Percentiles rank a stretch among this genome's conserved stretches.
phyloP scores from a whole-genome alignment of 2,329 filamentous ascomycete species.

The Colletotrichum coccodes region DNA sequence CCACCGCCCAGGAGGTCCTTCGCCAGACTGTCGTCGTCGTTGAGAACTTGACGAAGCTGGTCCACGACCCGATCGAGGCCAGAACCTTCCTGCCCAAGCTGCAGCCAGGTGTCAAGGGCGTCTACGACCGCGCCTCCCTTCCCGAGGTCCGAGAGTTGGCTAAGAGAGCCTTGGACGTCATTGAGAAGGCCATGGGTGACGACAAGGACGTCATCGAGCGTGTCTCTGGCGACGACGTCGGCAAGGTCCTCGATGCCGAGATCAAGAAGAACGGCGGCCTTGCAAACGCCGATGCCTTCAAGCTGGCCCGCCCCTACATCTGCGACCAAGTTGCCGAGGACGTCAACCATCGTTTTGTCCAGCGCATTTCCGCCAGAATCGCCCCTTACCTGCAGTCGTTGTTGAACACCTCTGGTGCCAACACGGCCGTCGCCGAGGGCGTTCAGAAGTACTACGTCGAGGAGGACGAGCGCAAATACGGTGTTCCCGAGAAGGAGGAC shows the following conservation, averaged over 20 bases:
- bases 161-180: slow-evolving; percentile 82
- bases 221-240: slow-evolving; percentile 77
- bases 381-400: slow-evolving; percentile 81
- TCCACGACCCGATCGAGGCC: slow-evolving; percentile 94
- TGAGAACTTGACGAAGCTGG: slow-evolving; percentile 97
- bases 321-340: slow-evolving; percentile 88
- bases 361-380: slow-evolving; percentile 76
- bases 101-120: slow-evolving; percentile 90
- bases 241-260: slow-evolving; percentile 78
- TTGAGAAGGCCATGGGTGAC: slow-evolving; percentile 90
- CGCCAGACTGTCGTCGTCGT: slow-evolving; percentile 96
- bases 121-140: slow-evolving; percentile 87
- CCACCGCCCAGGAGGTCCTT: slow-evolving; percentile 91
- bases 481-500: slow-evolving; percentile 85
- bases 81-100: slow-evolving; percentile 95
- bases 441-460: slow-evolving; percentile 83
- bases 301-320: slow-evolving; percentile 78
- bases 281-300: slow-evolving; percentile 72
- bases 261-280: slow-evolving; percentile 77
- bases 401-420: slow-evolving; percentile 68
- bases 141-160: slow-evolving; percentile 95
- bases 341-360: slow-evolving; percentile 82
- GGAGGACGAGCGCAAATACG: slow-evolving; percentile 89
- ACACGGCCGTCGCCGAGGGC: slow-evolving; percentile 73
- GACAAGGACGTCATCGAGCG: slow-evolving; percentile 74